Evolutionary conservation across 805 yeast species (phyloP), one percentile per base, ranked within the genome.

Genomic region (Candida ulmi): DNA sequence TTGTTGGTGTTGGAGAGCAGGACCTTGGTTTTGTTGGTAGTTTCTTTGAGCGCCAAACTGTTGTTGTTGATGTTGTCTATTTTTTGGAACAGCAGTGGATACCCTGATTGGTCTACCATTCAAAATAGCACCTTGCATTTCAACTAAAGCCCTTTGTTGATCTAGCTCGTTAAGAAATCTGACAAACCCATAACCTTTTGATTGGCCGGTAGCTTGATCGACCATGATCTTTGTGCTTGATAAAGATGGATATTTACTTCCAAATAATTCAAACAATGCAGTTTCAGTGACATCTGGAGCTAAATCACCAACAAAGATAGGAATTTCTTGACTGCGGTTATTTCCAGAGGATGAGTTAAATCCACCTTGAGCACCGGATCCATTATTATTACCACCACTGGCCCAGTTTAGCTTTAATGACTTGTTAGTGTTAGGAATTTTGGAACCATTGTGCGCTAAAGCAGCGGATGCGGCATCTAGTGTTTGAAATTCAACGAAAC

Each of bases 111-210:
- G 83, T 48, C 90, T 69, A 15, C 84, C 83, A 40, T 83, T 80
- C 33, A 88, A 61, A 30, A 76, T 65, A 16, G 71, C 70, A 4
- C 95, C 95, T 61, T 84, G 90, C 95, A 88, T 85, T 55, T 85
- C 95, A 17, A 69, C 54, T 30, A 87, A 58, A 0, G 96, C 88
- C 37, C 78, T 71, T 49, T 78, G 81, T 60, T 83, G 88, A 30
- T 83, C 88, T 11, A 70, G 69, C 44, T 75, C 80, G 42, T 72
- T 71, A 27, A 69, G 54, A 56, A 88, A 88, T 45, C 86, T 77
- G n/a, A 88, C 86, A 65, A 90, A 90, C 2, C 96, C 97, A 60
- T 83, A 88, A 11, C 96, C 95, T 54, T 85, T 80, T 7, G 91
- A 76, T 36, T 71, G 71, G 24, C 82, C 81, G 1, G 95, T 79